Evolutionary conservation across 2,329 filamentous ascomycete species (phyloP).

Genomic region (Neofusicoccum ribis): DNA sequence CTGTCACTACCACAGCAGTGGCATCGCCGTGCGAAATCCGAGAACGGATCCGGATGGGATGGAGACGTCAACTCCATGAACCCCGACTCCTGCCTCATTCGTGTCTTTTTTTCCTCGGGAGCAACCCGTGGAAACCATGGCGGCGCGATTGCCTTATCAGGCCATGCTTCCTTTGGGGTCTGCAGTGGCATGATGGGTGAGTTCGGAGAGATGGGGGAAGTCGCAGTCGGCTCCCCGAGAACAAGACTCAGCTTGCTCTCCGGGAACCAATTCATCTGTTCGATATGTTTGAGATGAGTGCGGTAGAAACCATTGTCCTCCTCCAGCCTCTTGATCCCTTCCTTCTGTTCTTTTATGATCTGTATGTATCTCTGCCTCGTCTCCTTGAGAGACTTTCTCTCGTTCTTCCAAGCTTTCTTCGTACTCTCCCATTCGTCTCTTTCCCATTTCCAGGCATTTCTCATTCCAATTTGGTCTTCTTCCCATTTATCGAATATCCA

Average conservation of each 20-base stretch:
- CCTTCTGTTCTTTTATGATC: background rate
- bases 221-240: background rate
- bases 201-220: background rate
- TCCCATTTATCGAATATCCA: background rate
- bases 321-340: too few relatives aligned
- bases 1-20: background rate
- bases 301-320: too few relatives aligned
- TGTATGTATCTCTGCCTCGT: background rate
- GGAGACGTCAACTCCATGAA: too few relatives aligned
- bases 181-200: background rate
- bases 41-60: background rate
- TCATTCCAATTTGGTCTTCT: background rate
- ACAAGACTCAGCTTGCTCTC: background rate
- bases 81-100: too few relatives aligned
- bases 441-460: background rate
- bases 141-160: background rate
- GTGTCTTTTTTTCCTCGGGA: too few relatives aligned
- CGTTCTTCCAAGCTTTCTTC: background rate
- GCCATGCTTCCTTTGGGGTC: background rate
- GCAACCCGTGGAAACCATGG: too few relatives aligned
- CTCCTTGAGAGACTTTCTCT: too few relatives aligned
- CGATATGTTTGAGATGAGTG: too few relatives aligned
- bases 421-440: background rate
- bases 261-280: background rate
- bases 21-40: background rate